phyloP scores from a whole-genome alignment of 2,329 filamentous ascomycete genomes.

The Sordariomycetes sp. region DNA sequence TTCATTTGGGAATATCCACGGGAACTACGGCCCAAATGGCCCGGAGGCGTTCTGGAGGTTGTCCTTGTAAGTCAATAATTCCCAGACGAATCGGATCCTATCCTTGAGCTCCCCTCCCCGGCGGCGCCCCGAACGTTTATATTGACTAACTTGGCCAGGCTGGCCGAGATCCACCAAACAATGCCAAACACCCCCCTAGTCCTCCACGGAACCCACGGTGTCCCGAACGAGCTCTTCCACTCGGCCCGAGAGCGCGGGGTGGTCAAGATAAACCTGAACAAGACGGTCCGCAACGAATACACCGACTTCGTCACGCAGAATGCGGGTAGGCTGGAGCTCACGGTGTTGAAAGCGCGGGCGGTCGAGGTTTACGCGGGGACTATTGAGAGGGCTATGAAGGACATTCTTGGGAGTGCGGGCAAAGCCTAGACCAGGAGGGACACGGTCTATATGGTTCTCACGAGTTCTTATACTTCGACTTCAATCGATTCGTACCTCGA shows the following conservation, averaged over 20 bases:
- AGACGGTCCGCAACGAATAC: slow-evolving; percentile 2
- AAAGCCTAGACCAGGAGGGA: not conserved
- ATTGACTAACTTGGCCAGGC: too few relatives aligned
- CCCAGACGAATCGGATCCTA: too few relatives aligned
- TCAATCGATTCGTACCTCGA: too few relatives aligned
- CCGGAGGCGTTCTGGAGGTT: not conserved
- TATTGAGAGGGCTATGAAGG: not conserved
- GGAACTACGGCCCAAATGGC: not conserved
- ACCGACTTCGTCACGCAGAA: not conserved
- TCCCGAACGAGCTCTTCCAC: too few relatives aligned
- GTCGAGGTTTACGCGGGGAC: not conserved
- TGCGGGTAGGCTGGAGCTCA: not conserved
- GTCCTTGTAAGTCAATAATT: too few relatives aligned
- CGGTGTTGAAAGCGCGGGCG: not conserved
- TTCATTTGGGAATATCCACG: slow-evolving; percentile 3
- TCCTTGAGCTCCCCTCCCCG: too few relatives aligned
- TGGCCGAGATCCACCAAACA: too few relatives aligned
- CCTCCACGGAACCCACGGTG: too few relatives aligned
- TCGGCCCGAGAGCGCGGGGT: not conserved
- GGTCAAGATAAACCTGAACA: slow-evolving; percentile 3
- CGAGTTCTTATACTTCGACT: too few relatives aligned
- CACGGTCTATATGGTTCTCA: too few relatives aligned
- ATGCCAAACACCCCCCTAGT: too few relatives aligned
- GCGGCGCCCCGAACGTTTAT: too few relatives aligned
- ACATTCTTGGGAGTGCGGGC: not conserved